Conservation (phyloP, 108 stramenopile species). For the Discostella pseudostelligera region DNA sequence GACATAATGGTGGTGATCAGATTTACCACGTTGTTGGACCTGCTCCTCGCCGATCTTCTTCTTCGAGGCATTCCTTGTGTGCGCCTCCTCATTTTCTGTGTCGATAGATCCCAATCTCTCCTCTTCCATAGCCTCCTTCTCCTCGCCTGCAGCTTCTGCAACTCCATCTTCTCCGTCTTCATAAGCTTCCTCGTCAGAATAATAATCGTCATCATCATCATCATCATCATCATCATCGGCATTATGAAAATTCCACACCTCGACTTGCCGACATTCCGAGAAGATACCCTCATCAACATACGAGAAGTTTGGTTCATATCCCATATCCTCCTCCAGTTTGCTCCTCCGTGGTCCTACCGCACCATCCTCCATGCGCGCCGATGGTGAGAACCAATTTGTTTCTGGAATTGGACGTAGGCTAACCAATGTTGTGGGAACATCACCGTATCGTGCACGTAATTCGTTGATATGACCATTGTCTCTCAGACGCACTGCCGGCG, state of each 20-base stretch:
- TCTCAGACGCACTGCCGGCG: constrained; percentile 24
- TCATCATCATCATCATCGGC: constrained; percentile 25
- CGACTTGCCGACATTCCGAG: constrained; percentile 37
- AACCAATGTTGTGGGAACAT: constrained; percentile 45
- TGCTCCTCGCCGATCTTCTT: not conserved
- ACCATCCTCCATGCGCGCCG: not conserved
- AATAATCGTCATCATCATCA: constrained; percentile 10
- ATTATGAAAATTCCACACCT: constrained; percentile 54
- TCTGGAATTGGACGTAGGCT: constrained; percentile 42
- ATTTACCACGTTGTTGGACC: not conserved
- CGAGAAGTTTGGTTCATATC: constrained; percentile 44
- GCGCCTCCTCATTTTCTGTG: not conserved
- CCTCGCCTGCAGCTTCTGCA: not conserved
- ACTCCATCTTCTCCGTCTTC: constrained; percentile 10
- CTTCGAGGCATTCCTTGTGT: no score
- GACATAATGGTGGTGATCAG: not conserved
- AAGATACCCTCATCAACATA: constrained; percentile 47
- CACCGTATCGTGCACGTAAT: constrained; percentile 43
- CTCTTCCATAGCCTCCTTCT: not conserved
- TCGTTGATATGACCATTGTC: constrained; percentile 34
- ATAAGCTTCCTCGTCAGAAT: constrained; percentile 6
- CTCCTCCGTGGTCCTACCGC: constrained; percentile 22
- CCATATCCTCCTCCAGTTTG: constrained; percentile 41
- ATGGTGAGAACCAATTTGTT: constrained; percentile 31
- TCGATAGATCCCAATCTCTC: not conserved